Conservation (phyloP, 2,329 filamentous ascomycete genomes). For the Chlorencoelia australis region DNA sequence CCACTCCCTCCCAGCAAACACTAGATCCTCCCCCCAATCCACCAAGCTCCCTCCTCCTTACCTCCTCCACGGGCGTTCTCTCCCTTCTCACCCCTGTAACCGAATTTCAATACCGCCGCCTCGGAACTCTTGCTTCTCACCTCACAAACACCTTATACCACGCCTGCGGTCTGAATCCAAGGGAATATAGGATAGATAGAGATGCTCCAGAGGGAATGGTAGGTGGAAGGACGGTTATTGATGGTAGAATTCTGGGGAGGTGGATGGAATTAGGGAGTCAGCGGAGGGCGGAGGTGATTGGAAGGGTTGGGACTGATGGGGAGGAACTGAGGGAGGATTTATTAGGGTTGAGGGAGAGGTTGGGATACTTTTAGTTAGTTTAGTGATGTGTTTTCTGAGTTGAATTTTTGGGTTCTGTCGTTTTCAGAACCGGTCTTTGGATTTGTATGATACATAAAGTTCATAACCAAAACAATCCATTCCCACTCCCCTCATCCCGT, state of each 20-base stretch:
- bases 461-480: too few species aligned
- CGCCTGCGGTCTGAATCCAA: slow-evolving; percentile 71
- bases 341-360: slow-evolving; percentile 49
- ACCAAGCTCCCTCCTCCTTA: slow-evolving; percentile 50
- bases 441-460: too few species aligned
- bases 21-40: slow-evolving; percentile 25
- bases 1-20: slow-evolving; percentile 30
- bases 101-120: slow-evolving; percentile 73
- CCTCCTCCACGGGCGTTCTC: slow-evolving; percentile 67
- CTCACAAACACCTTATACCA: slow-evolving; percentile 67
- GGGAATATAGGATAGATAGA: slow-evolving; percentile 60
- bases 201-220: slow-evolving; percentile 35
- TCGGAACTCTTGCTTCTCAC: slow-evolving; percentile 73
- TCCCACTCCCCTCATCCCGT: too few species aligned
- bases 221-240: slow-evolving; percentile 44
- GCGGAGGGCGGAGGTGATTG: slow-evolving; percentile 61
- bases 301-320: slow-evolving; percentile 58
- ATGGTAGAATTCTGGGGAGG: slow-evolving; percentile 63
- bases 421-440: too few species aligned
- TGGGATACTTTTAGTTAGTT: slow-evolving; percentile 45
- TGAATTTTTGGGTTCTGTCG: too few species aligned
- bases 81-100: slow-evolving; percentile 67
- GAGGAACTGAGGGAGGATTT: slow-evolving; percentile 63
- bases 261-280: slow-evolving; percentile 69
- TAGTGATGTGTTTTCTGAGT: too few species aligned